Evolutionary conservation across 2,329 filamentous ascomycete genomes (phyloP).

Genomic region (Aspergillus sp.): DNA sequence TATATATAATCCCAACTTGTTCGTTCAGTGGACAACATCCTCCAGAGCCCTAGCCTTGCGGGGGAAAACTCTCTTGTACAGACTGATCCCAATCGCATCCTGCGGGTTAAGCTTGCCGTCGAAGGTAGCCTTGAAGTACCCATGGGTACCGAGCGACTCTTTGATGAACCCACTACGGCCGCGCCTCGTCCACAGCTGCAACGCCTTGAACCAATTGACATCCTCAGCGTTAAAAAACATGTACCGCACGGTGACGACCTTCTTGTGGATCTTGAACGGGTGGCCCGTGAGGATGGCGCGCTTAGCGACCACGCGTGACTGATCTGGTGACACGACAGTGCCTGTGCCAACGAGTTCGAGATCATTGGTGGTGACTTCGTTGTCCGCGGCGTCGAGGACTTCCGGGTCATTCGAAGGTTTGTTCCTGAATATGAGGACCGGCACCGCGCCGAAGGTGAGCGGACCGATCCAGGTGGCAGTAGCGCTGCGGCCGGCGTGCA

Average conservation of each 20-base stretch:
- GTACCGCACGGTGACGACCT: slow-evolving; percentile 90
- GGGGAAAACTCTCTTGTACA: slow-evolving; percentile 82
- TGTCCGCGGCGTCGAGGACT: slow-evolving; percentile 38
- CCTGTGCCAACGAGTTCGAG: slow-evolving; percentile 77
- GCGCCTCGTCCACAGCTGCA: slow-evolving; percentile 88
- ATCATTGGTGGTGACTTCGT: slow-evolving; percentile 35
- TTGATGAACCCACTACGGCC: slow-evolving; percentile 87
- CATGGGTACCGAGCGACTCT: slow-evolving; percentile 88
- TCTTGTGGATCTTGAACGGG: slow-evolving; percentile 98
- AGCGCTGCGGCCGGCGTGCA: slow-evolving; percentile 83
- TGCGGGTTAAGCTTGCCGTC: slow-evolving; percentile 93
- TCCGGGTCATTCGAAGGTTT: slow-evolving; percentile 26
- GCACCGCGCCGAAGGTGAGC: slow-evolving; percentile 86
- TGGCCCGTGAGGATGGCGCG: slow-evolving; percentile 89
- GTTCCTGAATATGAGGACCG: slow-evolving; percentile 75
- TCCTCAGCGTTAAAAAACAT: slow-evolving; percentile 99
- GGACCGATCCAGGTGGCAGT: slow-evolving; percentile 87
- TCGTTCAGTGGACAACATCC: slow-evolving; percentile 15
- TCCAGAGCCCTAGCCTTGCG: slow-evolving; percentile 51
- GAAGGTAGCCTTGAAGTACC: slow-evolving; percentile 99
- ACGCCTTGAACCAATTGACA: slow-evolving; percentile 92
- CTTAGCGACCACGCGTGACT: slow-evolving; percentile 77
- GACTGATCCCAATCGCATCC: slow-evolving; percentile 82
- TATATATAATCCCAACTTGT: not conserved
- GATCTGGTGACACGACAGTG: slow-evolving; percentile 70